Evolutionary conservation across 2,329 filamentous ascomycete species (phyloP).

Genomic region (Apiospora hydei): DNA sequence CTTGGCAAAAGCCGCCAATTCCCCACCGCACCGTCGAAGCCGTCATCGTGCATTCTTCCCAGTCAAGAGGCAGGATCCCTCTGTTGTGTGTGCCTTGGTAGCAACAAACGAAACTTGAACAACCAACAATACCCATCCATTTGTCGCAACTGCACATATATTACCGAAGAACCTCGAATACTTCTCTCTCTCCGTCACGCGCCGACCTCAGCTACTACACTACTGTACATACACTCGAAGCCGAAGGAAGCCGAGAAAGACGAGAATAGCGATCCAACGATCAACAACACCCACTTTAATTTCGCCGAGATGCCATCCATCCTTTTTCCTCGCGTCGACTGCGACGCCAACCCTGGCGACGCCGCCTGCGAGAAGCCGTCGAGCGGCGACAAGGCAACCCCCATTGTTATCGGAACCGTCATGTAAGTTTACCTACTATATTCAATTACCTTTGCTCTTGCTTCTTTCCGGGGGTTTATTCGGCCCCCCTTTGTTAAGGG

Average conservation of each 20-base stretch:
- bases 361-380: conserved; percentile 40
- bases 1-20: conserved; percentile 9
- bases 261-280: neutral
- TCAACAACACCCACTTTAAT: neutral
- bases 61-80: conserved; percentile 10
- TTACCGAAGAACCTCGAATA: neutral
- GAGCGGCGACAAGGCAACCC: conserved; percentile 30
- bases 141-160: conserved; percentile 11
- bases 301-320: conserved; percentile 7
- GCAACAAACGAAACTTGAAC: neutral
- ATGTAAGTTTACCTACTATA: conserved; percentile 32
- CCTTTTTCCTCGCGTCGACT: conserved; percentile 31
- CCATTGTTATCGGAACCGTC: conserved; percentile 35
- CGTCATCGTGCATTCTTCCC: neutral
- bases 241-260: neutral
- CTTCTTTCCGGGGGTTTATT: neutral
- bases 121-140: neutral
- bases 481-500: neutral
- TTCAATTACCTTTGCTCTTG: neutral
- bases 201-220: neutral
- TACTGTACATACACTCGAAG: neutral
- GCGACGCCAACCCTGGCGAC: conserved; percentile 28
- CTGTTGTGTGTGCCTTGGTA: neutral
- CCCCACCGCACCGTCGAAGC: conserved; percentile 5
- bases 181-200: neutral